Evolutionary conservation across 495 filamentous ascomycete genomes (phyloP), one percentile per base, ranked within the genome.

Genomic region (Staphylotrichum tortipilum): DNA sequence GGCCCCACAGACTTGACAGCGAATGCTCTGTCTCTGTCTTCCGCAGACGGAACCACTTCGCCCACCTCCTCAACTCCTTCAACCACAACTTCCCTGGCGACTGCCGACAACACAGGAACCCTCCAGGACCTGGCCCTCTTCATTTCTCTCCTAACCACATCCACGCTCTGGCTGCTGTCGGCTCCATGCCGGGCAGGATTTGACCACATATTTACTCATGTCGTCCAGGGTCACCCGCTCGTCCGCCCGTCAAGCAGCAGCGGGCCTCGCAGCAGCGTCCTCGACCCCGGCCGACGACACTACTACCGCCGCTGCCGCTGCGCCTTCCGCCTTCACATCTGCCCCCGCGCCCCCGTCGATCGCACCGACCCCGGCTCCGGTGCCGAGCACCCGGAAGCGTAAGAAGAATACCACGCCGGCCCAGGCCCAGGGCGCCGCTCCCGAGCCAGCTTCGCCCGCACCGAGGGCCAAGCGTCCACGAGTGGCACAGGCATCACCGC

Each of bases 201-300:
- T 55, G 44, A 47, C 30, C 60, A 59, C 54, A 49, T 59, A 55
- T 64, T 60, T 69, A 77, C 85, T 86, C 80, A 89, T 88, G 85
- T 85, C 85, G 76, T 66, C 78, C 78, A 90, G 86, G 81, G 77
- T 83, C 50, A 89, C 85, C 71, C 81, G 85, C 67, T 87, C 85
- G 56, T 78, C 85, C 58, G 80, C 85, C 68, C 83, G 83, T 74
- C 76, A 80, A 75, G 84, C 84, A 75, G 84, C 84, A 66, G 84
- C 83, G 47, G 72, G 65, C 54, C 65, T n/a, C n/a, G n/a, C 73
- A 48, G 66, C 68, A 71, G 79, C 78, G 47, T 69, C 73, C 53
- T 67, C 75, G 51, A 68, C 64, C 59, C 69, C 68, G 54, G 44
- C 63, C n/a, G n/a, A n/a, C n/a, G n/a, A n/a, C n/a, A n/a, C n/a